Conservation (phyloP, 768 basidiomycete species). For the Collybia nuda region DNA sequence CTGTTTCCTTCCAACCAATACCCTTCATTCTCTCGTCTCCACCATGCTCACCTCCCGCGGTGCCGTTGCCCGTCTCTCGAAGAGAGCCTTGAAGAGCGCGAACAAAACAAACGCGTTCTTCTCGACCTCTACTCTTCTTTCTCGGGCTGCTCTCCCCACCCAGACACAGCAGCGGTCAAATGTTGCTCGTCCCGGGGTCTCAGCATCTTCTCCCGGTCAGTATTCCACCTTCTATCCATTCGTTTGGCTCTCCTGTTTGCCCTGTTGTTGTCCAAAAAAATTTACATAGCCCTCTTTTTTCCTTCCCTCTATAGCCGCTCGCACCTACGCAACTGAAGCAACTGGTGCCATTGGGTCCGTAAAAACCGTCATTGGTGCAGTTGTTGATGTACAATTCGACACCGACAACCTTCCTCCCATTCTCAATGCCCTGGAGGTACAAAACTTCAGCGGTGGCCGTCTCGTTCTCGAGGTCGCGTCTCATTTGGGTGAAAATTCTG, state of each 20-base stretch:
- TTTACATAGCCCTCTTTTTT: conserved; percentile 7
- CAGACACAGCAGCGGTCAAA: conserved; percentile 42
- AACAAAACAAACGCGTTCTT: conserved; percentile 80
- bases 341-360: conserved; percentile 73
- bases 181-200: conserved; percentile 47
- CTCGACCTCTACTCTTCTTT: conserved; percentile 67
- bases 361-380: conserved; percentile 99
- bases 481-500: conserved; percentile 98
- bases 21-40: conserved; percentile 28
- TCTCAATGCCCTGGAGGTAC: conserved; percentile 98
- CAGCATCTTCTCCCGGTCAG: conserved; percentile 55
- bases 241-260: conserved; percentile 10
- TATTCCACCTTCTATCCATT: conserved; percentile 8
- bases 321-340: conserved; percentile 91
- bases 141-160: conserved; percentile 50
- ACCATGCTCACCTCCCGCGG: conserved; percentile 88
- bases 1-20: conserved; percentile 23
- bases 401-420: conserved; percentile 94
- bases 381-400: conserved; percentile 99
- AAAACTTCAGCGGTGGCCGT: conserved; percentile 90
- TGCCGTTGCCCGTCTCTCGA: conserved; percentile 83
- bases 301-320: conserved; percentile 44
- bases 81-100: conserved; percentile 75
- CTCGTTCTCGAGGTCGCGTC: conserved; percentile 99
- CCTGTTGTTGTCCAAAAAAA: conserved; percentile 7